A percentile compares a stretch with the other conserved stretches of the same genome.
phyloP scores from a whole-genome alignment of 2,329 filamentous ascomycete genomes.

The Plenodomus tracheiphilus region DNA sequence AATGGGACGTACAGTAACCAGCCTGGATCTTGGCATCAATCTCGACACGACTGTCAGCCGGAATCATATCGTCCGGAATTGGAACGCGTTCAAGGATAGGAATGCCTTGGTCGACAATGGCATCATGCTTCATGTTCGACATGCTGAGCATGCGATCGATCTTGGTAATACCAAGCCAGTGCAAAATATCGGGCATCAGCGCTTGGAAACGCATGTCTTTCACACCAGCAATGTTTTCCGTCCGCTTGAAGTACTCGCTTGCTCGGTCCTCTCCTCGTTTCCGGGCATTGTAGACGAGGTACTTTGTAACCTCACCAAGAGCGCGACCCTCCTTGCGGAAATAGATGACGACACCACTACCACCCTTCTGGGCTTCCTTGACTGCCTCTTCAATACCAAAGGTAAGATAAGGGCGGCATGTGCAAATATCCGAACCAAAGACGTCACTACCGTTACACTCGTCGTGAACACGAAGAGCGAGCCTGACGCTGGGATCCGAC shows the following conservation, averaged over 20 bases:
- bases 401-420: constrained; percentile 91
- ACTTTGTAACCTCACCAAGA: constrained; percentile 92
- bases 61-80: constrained; percentile 91
- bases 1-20: constrained; percentile 64
- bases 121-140: constrained; percentile 96
- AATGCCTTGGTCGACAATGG: constrained; percentile 82
- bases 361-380: constrained; percentile 92
- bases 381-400: constrained; percentile 98
- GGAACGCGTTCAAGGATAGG: constrained; percentile 89
- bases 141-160: constrained; percentile 98
- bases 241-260: constrained; percentile 93
- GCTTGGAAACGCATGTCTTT: constrained; percentile 98
- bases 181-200: constrained; percentile 94
- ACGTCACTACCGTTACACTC: constrained; percentile 97
- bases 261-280: constrained; percentile 78
- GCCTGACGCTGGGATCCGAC: constrained; percentile 77
- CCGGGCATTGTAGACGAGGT: constrained; percentile 75
- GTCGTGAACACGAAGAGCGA: constrained; percentile 84
- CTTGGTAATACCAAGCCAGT: constrained; percentile 98
- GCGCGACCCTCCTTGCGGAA: constrained; percentile 97
- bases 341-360: constrained; percentile 94
- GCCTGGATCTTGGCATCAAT: constrained; percentile 98
- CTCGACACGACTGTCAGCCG: constrained; percentile 92
- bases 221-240: constrained; percentile 97
- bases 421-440: constrained; percentile 97